phyloP scores from a whole-genome alignment of 352 stramenopile genomes.

The Peronospora belbahrii region DNA sequence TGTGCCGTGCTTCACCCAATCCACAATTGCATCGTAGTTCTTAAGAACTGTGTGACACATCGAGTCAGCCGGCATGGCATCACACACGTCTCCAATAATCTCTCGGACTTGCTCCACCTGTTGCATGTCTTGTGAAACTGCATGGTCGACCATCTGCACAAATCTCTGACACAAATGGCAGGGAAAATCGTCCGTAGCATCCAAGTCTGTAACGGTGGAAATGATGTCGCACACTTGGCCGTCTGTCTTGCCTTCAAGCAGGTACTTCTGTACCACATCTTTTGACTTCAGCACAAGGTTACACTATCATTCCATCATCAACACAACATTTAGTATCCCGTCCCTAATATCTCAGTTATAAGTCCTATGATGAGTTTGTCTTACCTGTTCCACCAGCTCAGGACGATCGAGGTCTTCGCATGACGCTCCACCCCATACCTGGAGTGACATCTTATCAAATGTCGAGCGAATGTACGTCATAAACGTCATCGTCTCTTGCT shows the following conservation, averaged over 20 bases:
- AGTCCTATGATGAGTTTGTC: no score
- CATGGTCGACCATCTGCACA: conserved; percentile 61
- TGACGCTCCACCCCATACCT: conserved; percentile 35
- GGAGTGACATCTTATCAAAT: conserved; percentile 34
- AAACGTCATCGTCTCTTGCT: conserved; percentile 31
- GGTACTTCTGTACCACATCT: conserved; percentile 34
- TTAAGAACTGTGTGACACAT: conserved; percentile 78
- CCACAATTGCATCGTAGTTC: conserved; percentile 66
- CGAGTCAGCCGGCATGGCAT: conserved; percentile 57
- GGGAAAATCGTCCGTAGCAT: conserved; percentile 32
- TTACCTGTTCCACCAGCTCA: conserved; percentile 29
- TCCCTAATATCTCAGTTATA: no score
- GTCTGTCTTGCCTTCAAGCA: conserved; percentile 32
- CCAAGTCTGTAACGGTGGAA: conserved; percentile 13
- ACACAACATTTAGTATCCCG: conserved; percentile 1
- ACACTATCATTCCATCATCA: conserved; percentile 22
- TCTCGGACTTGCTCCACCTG: conserved; percentile 58
- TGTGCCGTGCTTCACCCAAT: conserved; percentile 68
- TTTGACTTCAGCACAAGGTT: conserved; percentile 34
- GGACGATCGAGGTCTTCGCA: conserved; percentile 38
- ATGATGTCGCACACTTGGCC: conserved; percentile 48
- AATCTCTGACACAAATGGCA: conserved; percentile 75
- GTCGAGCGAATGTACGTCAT: conserved; percentile 32
- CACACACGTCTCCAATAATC: conserved; percentile 71
- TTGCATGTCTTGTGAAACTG: conserved; percentile 46